Base-by-base conservation (phyloP, 75 land plant genomes). In the Larix kaempferi region DNA sequence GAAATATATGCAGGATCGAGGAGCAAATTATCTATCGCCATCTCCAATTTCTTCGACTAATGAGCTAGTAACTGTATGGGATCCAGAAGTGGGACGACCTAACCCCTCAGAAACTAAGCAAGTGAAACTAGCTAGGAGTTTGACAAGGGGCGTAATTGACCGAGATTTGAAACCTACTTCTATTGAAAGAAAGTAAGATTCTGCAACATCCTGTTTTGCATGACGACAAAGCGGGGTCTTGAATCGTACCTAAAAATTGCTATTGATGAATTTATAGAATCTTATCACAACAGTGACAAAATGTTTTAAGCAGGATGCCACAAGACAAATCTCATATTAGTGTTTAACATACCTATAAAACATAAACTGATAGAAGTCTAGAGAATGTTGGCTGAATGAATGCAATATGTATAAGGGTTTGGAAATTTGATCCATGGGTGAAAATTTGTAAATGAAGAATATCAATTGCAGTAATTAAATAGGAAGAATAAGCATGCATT, bases 61-160 rank as follows among this genome's bases (percentile, higher is more conserved):
- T 91, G 94, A 94, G 62, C 85, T 94, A 56, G 98, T 96, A 16
- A 81, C 33, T 71, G 89, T 96, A 23, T 94, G 92, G 97, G 99
- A 96, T 76, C 99, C 99, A 29, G 99, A 97, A 78, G 84, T 94
- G 52, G 95, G 98, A 27, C 92, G 89, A 56, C 87, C 81, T 57
- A 97, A 97, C 76, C 99, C 99, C 58, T 92, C 92, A 75, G 98
- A 97, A 78, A 96, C 92, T 87, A 97, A 97, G 86, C 95, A 97
- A 79, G 85, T 97, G 17, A 97, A 95, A 81, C 89, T 94, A 41
- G 98, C 99, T 11, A 90, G 99, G 57, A 94, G 98, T 85, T 86
- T 97, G 75, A 85, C 89, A 54, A 89, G 99, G 72, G 98, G 93
- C 37, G 89, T 94, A 22, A 91, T 96, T 80, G 98, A 96, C 77